Base-by-base conservation (phyloP, 768 basidiomycete species). In the Saitozyma podzolica region DNA sequence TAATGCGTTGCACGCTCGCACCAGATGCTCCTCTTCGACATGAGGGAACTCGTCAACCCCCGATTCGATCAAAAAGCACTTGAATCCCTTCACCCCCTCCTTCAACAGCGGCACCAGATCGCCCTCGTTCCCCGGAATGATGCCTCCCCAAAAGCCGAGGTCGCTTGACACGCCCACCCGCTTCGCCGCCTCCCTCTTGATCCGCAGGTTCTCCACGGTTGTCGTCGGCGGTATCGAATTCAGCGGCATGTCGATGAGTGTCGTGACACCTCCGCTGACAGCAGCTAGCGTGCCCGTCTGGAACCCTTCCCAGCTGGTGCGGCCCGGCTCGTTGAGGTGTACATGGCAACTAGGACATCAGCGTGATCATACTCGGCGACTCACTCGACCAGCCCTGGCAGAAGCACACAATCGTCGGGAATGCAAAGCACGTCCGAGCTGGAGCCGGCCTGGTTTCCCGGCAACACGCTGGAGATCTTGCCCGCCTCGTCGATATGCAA, bases 141-240 rank as follows among this genome's bases (percentile, higher is more conserved):
- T 89, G 9, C 96, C 95, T 42, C 93, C 96, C 92, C 92, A 95
- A 79, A 94, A 93, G 0, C 88, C 91, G 47, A 93, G 86, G 77
- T 95, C 91, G 9, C 86, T 85, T 78, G 85, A 86, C 71, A 78
- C 67, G 19, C 74, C 77, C n/a, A 68, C 56, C 16, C 20, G 43
- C 11, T 78, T 70, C 3, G 95, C 91, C 0, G 88, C 89, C 10
- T 77, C 74, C 6, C 86, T 84, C 82, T 98, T 98, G 37, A 81
- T 70, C 51, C 85, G 80, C 9, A 98, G 83, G 73, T 95, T 87
- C 6, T 81, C 81, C 8, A 92, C 84, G 0, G 91, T 93, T 1
- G 92, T 94, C 0, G 96, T 97, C 0, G 96, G 92, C 0, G 95
- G 95, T 58, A 98, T 90, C 2, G 93, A 95, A 79, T 99, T 97